These are phyloP conservation scores for Eremochloa ophiuroides DNA, from an alignment of 176 grass and related monocot genomes.

Conservation along the genomic window DNA sequence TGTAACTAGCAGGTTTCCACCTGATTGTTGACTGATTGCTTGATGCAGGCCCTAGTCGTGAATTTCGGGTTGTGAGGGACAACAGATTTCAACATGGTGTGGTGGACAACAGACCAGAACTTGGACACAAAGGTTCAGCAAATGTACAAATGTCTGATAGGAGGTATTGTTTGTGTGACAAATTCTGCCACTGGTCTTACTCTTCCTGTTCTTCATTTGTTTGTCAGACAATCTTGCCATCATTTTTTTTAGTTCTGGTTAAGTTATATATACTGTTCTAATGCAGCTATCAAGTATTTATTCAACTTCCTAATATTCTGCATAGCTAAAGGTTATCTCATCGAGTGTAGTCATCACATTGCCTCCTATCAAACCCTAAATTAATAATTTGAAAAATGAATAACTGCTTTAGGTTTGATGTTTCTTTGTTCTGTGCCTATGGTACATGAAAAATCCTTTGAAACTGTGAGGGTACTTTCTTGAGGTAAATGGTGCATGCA, in stretches of 20 bases:
- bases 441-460: neutral
- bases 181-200: neutral
- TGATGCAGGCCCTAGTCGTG: constrained; percentile 48
- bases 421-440: neutral
- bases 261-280: too few species aligned
- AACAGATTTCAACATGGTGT: constrained; percentile 48
- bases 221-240: neutral
- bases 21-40: constrained; percentile 21
- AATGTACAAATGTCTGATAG: constrained; percentile 37
- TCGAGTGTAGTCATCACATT: neutral
- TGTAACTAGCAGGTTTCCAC: neutral
- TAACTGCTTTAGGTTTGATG: neutral
- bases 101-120: constrained; percentile 31
- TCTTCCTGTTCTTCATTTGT: neutral
- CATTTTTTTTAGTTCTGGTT: neutral
- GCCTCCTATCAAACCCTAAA: neutral
- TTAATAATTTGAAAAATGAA: neutral
- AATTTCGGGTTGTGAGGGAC: constrained; percentile 76
- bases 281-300: neutral
- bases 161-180: constrained; percentile 35
- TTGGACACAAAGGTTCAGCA: constrained; percentile 27
- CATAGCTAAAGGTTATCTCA: neutral
- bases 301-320: neutral
- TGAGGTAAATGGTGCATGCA: neutral
- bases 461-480: neutral